A percentile compares a stretch with the other conserved stretches of the same genome.
These are phyloP conservation scores for Platanthera zijinensis DNA, from an alignment of 106 monocot species.

Conservation along the genomic window DNA sequence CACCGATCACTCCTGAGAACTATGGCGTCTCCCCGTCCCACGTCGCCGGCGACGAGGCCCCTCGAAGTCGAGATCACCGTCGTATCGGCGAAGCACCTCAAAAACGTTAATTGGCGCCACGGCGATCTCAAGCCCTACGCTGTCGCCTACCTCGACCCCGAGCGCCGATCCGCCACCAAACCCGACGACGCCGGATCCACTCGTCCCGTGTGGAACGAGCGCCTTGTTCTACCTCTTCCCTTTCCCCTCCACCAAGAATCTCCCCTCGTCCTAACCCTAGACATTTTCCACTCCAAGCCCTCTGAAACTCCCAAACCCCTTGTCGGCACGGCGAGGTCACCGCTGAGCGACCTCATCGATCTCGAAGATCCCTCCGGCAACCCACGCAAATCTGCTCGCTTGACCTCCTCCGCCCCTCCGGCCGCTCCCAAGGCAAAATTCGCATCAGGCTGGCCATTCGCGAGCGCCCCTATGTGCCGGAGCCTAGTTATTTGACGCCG, in stretches of 20 bases:
- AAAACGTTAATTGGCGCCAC: constrained; percentile 98
- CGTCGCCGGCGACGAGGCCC: constrained; percentile 5
- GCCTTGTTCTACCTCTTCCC: constrained; percentile 57
- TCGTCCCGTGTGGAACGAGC: constrained; percentile 88
- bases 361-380: constrained; percentile 4
- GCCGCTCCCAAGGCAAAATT: constrained; percentile 84
- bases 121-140: constrained; percentile 93
- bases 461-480: constrained; percentile 31
- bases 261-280: constrained; percentile 49
- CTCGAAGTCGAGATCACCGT: constrained; percentile 57
- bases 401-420: constrained; percentile 78
- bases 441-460: constrained; percentile 58
- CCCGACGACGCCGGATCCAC: constrained; percentile 70
- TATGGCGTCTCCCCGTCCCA: constrained; percentile 5
- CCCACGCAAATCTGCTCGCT: constrained; percentile 38
- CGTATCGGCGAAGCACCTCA: constrained; percentile 83
- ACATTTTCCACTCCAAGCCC: constrained; percentile 90
- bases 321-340: constrained; percentile 50
- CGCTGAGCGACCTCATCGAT: constrained; percentile 42
- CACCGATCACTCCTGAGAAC: background rate
- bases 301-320: constrained; percentile 91
- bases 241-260: constrained; percentile 15
- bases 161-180: constrained; percentile 62
- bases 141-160: constrained; percentile 67
- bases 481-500: constrained; percentile 21